A percentile compares a stretch with the other conserved stretches of the same genome.
Conservation (phyloP, 176 grass and related monocot species). For the Chrysopogon serrulatus region DNA sequence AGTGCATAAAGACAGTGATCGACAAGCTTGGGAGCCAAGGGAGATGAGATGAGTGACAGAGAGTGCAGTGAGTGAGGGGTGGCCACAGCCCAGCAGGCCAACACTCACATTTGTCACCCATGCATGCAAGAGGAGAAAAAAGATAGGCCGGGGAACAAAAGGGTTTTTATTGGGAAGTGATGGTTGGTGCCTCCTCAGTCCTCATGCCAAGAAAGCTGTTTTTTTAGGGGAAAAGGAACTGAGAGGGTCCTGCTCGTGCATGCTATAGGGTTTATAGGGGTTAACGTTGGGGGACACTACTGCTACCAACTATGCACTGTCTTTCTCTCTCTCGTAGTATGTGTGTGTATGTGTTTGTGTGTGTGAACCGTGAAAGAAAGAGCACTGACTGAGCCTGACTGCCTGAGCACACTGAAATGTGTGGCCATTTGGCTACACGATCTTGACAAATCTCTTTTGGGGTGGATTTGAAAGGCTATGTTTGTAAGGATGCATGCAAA, state of each 20-base stretch:
- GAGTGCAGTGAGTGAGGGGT: background rate
- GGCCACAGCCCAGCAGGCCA: conserved; percentile 23
- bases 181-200: conserved; percentile 59
- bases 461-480: conserved; percentile 53
- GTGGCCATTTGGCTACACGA: conserved; percentile 39
- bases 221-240: conserved; percentile 24
- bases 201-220: conserved; percentile 59
- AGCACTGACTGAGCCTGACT: background rate
- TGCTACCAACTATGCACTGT: background rate
- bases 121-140: conserved; percentile 6
- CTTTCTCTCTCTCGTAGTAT: background rate
- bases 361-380: background rate
- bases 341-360: background rate
- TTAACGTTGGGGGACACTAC: conserved; percentile 21
- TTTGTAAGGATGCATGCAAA: conserved; percentile 52
- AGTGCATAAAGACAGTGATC: conserved; percentile 39
- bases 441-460: conserved; percentile 47
- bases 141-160: background rate
- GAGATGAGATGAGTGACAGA: conserved; percentile 3
- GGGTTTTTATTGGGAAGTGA: conserved; percentile 55
- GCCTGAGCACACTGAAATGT: conserved; percentile 34
- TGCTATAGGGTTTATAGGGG: conserved; percentile 36
- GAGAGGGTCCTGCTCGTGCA: conserved; percentile 27
- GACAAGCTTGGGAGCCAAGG: conserved; percentile 56
- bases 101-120: conserved; percentile 57